phyloP scores from a whole-genome alignment of 2,329 filamentous ascomycete genomes.

The Ophiostoma piceae region DNA sequence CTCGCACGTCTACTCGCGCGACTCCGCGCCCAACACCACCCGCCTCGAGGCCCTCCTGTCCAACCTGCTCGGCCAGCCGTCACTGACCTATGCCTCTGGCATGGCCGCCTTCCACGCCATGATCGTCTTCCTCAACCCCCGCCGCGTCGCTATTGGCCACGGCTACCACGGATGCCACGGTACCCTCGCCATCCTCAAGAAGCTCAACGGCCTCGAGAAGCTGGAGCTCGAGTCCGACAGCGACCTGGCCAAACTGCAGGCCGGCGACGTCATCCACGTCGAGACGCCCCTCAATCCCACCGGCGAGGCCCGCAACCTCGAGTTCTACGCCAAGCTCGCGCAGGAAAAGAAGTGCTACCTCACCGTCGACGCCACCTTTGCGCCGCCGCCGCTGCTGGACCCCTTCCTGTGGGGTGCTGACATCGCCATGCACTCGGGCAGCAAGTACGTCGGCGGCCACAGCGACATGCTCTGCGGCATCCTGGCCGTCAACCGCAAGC shows the following conservation, averaged over 20 bases:
- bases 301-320: constrained; percentile 72
- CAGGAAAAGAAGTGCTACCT: constrained; percentile 67
- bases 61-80: constrained; percentile 62
- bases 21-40: constrained; percentile 70
- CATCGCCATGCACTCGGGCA: constrained; percentile 83
- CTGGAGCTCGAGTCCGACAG: constrained; percentile 56
- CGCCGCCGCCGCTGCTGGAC: constrained; percentile 80
- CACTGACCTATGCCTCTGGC: constrained; percentile 76
- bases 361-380: constrained; percentile 87
- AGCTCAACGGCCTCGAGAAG: constrained; percentile 68
- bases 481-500: constrained; percentile 55
- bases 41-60: constrained; percentile 80
- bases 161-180: constrained; percentile 95
- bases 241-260: constrained; percentile 54
- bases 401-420: constrained; percentile 79
- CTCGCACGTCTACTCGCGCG: constrained; percentile 77
- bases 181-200: constrained; percentile 66
- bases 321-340: constrained; percentile 65
- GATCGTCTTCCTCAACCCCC: constrained; percentile 77
- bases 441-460: constrained; percentile 95
- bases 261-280: constrained; percentile 81
- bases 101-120: constrained; percentile 84
- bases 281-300: constrained; percentile 93
- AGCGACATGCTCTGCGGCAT: constrained; percentile 89
- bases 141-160: constrained; percentile 70